Base-by-base conservation (phyloP, 2,329 filamentous ascomycete genomes). In the Claviceps sp. region DNA sequence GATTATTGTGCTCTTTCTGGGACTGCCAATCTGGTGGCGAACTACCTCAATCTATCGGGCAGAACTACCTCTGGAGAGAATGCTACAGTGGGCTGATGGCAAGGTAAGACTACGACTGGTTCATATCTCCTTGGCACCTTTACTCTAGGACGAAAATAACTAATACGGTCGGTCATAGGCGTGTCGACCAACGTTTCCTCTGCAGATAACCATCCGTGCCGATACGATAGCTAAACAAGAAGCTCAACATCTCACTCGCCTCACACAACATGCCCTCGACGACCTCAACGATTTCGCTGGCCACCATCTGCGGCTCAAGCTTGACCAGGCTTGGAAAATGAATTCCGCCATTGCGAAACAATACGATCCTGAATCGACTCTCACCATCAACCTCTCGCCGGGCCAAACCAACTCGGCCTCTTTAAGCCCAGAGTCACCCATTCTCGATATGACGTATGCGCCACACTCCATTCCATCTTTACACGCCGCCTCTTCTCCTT, bases 1-100 rank as follows among this genome's bases (percentile, higher is more conserved):
- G 93, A 72, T 82, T 5, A 81, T 97, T 40, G 87, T 95, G 6
- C 65, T 95, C 6, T 77, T 85, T 34, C 70, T 98, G 5, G 93
- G 93, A 2, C 67, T 98, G 58, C 93, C 93, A 53, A 84, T 95
- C 78, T 98, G 93, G 93, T 94, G 89, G 82, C 83, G 82, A 66
- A 97, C 93, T 0, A 98, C 93, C 4, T 85, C 87, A 0, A 95
- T 97, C 52, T 90, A 95, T 67, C 81, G 93, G 52, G 90, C 91
- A 13, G 77, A 82, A 45, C 72, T 98, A 59, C 93, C 93, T 5
- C 68, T 96, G 58, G 78, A 85, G 63, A 78, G 83, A 51, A 98
- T 98, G 93, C 18, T 86, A 59, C 79, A 85, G 55, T 97, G 93
- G 91, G 87, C 89, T 9, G 87, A 94, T 62, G 89, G 89, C 57